Evolutionary conservation across 176 grass and related monocot genomes (phyloP), one percentile per base, ranked within the genome.

Genomic region (Avena eriantha): DNA sequence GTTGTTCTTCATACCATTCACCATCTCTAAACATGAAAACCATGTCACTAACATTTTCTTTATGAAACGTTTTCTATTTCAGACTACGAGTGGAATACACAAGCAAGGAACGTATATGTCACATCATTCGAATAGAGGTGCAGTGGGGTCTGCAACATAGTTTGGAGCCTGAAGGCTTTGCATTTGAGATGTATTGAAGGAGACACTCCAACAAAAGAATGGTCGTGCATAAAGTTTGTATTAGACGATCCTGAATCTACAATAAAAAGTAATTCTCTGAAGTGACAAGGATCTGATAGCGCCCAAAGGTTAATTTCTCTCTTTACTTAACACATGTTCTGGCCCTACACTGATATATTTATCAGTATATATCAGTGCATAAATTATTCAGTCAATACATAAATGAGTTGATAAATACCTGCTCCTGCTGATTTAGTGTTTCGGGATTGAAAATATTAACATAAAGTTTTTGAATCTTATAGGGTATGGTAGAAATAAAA

Each of bases 101-200:
- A 97, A 78, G 82, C 93, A 66, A 93, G 95, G 41, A 92, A 91
- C 43, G 80, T 90, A 9, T 98, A 93, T 14, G 87, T 92, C 22
- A 87, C 93, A 10, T 93, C 91, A 1, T 95, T 95, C 22, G 95
- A 95, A 26, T 97, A 93, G 95, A 90, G 51, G 55, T 95, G 91
- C 80, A 98, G 93, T 69, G 95, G 89, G 13, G 91, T 98, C 79
- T 98, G 93, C 91, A 93, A 92, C 39, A 90, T 89, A 7, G 95
- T 95, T 4, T 89, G 95, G 70, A 89, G 88, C 79, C 66, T 98
- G 78, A 92, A 90, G 57, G 82, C 93, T 17, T 91, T 98, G 76
- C 95, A 98, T 39, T 34, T 48, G n/a, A 86, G 85, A 71, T 98
- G 93, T n/a, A 75, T 91, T 14, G 95, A 98, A 92, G 93, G 91